Evolutionary conservation across 306 rosid genomes (phyloP), one percentile per base, ranked within the genome.

Genomic region (Dalbergia oliveri): DNA sequence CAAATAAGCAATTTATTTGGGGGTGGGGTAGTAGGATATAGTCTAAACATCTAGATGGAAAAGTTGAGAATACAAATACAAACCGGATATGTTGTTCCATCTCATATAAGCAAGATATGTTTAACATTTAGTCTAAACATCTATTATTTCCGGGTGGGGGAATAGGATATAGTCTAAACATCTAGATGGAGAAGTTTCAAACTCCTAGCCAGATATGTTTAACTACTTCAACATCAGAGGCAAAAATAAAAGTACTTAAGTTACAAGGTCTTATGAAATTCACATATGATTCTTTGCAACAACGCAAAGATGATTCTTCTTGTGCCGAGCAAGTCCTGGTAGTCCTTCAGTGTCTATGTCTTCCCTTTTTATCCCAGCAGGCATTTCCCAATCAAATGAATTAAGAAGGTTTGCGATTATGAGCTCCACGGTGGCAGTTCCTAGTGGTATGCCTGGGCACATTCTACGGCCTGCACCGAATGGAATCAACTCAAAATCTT

Each of bases 301-400:
- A 1, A 85, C 73, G 63, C 59, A 50, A 15, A 85, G 62, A 39
- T 82, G 88, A 59, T 70, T 61, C 34, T 85, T 85, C 56, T 85
- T 72, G 33, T 61, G 69, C 4, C 51, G 15, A 3, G 69, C 3
- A 39, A 77, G 6, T 26, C 85, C 85, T 3, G 35, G 18, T 4
- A 75, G 65, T 5, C 75, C 71, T 47, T 21, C 75, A 78, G 67
- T 77, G 63, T 78, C 77, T 5, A 85, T 5, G 44, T 85, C 83
- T 34, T 81, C 78, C 41, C 8, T 56, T 15, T 64, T 73, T 78
- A 78, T 33, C 11, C 84, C 83, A 19, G 16, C 4, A 43, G 86
- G 81, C 64, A 85, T 21, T 73, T 77, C 73, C 83, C 86, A 81
- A 33, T 85, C 51, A 33, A 85, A 81, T 21, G 60, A 45, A 60